These are phyloP conservation scores for Zygosaccharomyces bisporus DNA, from an alignment of 805 yeast genomes.

Conservation along the genomic window DNA sequence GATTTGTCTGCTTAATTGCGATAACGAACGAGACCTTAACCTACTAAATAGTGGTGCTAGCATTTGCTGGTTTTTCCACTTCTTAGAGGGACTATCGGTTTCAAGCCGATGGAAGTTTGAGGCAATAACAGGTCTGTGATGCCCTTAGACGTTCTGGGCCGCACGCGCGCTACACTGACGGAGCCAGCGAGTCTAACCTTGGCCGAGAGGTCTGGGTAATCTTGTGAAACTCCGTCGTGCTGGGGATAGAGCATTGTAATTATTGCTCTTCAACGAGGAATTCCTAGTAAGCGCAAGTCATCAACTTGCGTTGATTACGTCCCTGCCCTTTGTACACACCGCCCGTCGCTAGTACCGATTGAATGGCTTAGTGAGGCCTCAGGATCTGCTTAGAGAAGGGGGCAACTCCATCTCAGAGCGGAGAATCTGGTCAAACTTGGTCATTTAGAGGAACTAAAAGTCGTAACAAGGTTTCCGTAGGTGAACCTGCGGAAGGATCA, in stretches of 20 bases:
- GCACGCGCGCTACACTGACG: slow-evolving; percentile 48
- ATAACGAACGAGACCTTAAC: slow-evolving; percentile 47
- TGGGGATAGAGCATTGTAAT: slow-evolving; percentile 42
- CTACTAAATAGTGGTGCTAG: slow-evolving; percentile 39
- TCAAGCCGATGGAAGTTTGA: slow-evolving; percentile 45
- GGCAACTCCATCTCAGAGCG: slow-evolving; percentile 39
- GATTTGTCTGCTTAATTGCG: slow-evolving; percentile 49
- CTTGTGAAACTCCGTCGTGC: slow-evolving; percentile 42
- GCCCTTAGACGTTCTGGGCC: slow-evolving; percentile 48
- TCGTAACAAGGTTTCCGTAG: slow-evolving; percentile 45
- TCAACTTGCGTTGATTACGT: slow-evolving; percentile 45
- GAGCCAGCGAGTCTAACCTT: slow-evolving; percentile 43
- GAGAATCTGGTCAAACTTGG: slow-evolving; percentile 43
- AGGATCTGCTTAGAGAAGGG: slow-evolving; percentile 38
- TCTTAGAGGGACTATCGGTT: slow-evolving; percentile 44
- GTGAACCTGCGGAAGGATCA: slow-evolving; percentile 41
- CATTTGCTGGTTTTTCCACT: slow-evolving; percentile 38
- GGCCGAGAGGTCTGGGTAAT: slow-evolving; percentile 42
- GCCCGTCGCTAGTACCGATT: slow-evolving; percentile 47
- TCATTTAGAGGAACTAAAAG: slow-evolving; percentile 45
- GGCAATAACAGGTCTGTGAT: slow-evolving; percentile 46
- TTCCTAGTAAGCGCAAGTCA: slow-evolving; percentile 47
- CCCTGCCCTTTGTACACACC: slow-evolving; percentile 45
- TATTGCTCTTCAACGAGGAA: slow-evolving; percentile 47
- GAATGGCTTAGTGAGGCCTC: slow-evolving; percentile 44